Conservation (phyloP, 192 early-diverging fungal genomes). For the Coemansia sp. region DNA sequence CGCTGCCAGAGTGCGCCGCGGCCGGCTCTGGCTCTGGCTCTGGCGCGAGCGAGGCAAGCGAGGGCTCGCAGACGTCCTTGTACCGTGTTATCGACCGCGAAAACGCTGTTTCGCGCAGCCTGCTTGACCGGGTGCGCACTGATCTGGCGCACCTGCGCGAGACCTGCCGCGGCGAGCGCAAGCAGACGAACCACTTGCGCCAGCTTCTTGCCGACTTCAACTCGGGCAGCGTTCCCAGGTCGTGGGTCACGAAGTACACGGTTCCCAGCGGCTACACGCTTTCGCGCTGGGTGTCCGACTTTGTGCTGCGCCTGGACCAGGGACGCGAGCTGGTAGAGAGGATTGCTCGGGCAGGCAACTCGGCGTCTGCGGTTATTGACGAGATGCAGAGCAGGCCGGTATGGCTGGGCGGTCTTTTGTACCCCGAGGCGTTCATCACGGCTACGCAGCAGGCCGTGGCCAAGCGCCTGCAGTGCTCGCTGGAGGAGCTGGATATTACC, state of each 20-base stretch:
- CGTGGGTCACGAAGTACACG: conserved; percentile 55
- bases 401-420: conserved; percentile 86
- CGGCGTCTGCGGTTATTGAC: conserved; percentile 6
- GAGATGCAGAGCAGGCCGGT: conserved; percentile 48
- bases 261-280: conserved; percentile 58
- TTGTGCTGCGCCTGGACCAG: conserved; percentile 68
- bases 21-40: not conserved
- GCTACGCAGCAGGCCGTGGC: conserved; percentile 85
- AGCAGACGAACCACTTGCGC: conserved; percentile 85
- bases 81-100: conserved; percentile 85
- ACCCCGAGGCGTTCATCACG: conserved; percentile 87
- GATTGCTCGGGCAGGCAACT: conserved; percentile 7
- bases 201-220: conserved; percentile 65
- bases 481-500: conserved; percentile 74
- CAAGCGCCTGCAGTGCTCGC: conserved; percentile 67
- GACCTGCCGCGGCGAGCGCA: conserved; percentile 71
- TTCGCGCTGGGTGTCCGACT: conserved; percentile 70
- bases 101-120: conserved; percentile 56
- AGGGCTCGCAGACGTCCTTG: conserved; percentile 57
- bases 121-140: conserved; percentile 61
- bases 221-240: conserved; percentile 65
- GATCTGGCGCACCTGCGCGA: conserved; percentile 66
- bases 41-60: not conserved
- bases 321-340: conserved; percentile 53
- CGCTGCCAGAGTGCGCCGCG: not conserved